phyloP scores from a whole-genome alignment of 257 asterid genomes.

The Nicotiana undulata region DNA sequence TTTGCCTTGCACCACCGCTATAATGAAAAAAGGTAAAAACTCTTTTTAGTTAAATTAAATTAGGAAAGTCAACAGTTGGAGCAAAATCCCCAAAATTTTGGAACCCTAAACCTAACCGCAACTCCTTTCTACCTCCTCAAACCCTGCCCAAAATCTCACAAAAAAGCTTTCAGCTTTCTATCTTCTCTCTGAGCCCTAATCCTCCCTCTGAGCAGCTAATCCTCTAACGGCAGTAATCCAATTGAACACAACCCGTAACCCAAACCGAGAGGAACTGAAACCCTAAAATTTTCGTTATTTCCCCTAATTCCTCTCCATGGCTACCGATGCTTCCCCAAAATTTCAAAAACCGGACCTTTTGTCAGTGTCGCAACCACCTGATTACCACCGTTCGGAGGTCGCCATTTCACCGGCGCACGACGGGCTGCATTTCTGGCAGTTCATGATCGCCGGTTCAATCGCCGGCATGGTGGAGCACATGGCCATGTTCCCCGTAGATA shows the following conservation, averaged over 20 bases:
- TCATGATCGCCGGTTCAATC: slow-evolving; percentile 86
- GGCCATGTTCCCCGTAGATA: slow-evolving; percentile 98
- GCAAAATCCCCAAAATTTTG: not conserved
- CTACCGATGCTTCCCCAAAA: slow-evolving; percentile 64
- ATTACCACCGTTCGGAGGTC: slow-evolving; percentile 27
- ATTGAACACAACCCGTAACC: not conserved
- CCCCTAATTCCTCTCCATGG: slow-evolving; percentile 33
- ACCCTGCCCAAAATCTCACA: not conserved
- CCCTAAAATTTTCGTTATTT: not conserved
- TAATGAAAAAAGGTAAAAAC: not conserved
- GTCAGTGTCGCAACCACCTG: slow-evolving; percentile 45
- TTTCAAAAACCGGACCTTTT: slow-evolving; percentile 61
- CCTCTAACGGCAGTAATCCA: not conserved
- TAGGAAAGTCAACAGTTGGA: not conserved
- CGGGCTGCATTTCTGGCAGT: slow-evolving; percentile 82
- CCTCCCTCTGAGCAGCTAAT: not conserved
- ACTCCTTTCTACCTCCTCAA: slow-evolving; percentile 1
- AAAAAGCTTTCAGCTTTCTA: not conserved
- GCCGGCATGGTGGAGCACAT: slow-evolving; percentile 96
- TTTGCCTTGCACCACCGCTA: not conserved
- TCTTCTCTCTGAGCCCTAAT: no score
- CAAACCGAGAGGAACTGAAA: not conserved
- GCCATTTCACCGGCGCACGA: slow-evolving; percentile 50
- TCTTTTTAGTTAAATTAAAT: not conserved
- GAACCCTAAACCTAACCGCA: slow-evolving; percentile 1